phyloP scores from a whole-genome alignment of 2,329 filamentous ascomycete genomes.

The Ophiostoma piceae region DNA sequence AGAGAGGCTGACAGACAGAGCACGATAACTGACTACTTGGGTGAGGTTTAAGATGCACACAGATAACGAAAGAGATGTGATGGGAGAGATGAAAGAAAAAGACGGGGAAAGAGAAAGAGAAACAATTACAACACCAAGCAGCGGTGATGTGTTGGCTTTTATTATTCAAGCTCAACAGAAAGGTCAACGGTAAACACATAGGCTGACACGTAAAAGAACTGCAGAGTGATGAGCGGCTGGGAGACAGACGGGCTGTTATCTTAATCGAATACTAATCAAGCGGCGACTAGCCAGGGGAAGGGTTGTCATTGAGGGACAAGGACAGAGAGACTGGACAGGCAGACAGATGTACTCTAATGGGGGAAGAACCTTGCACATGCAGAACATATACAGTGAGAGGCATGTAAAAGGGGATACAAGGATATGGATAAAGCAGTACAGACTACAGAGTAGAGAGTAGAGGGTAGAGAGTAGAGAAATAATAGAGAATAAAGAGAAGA shows the following conservation, averaged over 20 bases:
- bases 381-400: background rate
- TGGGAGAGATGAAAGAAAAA: background rate
- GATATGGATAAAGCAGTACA: too few species aligned
- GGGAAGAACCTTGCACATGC: conserved; percentile 2
- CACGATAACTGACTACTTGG: background rate
- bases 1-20: too few species aligned
- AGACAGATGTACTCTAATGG: background rate
- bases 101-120: background rate
- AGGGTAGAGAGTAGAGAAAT: background rate
- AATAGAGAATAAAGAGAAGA: background rate
- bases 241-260: background rate
- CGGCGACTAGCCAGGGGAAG: background rate
- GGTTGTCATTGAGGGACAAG: background rate
- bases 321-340: too few species aligned
- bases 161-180: too few species aligned
- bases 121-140: too few species aligned
- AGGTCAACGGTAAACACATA: background rate
- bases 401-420: background rate
- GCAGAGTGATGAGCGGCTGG: background rate
- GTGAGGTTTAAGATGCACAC: too few species aligned
- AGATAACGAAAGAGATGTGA: too few species aligned
- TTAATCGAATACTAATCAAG: background rate
- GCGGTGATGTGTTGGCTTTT: too few species aligned
- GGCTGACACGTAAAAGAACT: background rate
- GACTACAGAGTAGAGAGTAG: too few species aligned